Base-by-base conservation (phyloP, 2,329 filamentous ascomycete genomes). In the Neurospora crassa region DNA sequence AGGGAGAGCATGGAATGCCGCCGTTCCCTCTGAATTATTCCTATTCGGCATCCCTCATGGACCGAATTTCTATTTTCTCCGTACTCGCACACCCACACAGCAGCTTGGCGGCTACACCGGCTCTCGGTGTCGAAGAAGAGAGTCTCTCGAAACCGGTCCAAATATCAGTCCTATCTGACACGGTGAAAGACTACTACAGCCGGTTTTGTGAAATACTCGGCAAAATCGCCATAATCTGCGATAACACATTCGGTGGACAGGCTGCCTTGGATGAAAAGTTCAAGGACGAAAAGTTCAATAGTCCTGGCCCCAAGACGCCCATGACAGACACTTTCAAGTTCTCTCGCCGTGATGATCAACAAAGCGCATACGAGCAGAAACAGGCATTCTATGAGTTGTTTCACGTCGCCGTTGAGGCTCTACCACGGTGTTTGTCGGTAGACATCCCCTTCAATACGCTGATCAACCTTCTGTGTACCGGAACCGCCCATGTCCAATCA, bases 261-360 rank as follows among this genome's bases (percentile, higher is more conserved):
- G 96, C 95, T 41, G 93, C 93, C 0, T 82, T 98, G 68, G 96
- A 99, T 78, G 96, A 99, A 80, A 98, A 97, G 78, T 97, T 98
- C 78, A 92, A 88, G 67, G 95, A 98, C 78, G 96, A 99, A 80
- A 97, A 97, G 78, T 97, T 98, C 79, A 92, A 88, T 73, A 90
- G 91, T 67, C 89, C 92, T 10, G 92, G 92, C 0, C 94, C 96
- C 0, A 98, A 98, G 80, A 99, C 96, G 0, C 96, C 96, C 1
- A 95, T 98, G 75, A 87, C 94, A 0, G 96, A 98, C 72, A 94
- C 94, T 0, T 99, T 99, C 80, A 95, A 92, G 74, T 97, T 99
- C 79, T 86, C 53, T 16, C 88, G 93, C 70, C 90, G 91, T 70
- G 95, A 98, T 75, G 96, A 96, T 73, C 87, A 89, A 69, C 85